Base-by-base conservation (phyloP, 768 basidiomycete species). In the Fibroporia radiculosa region DNA sequence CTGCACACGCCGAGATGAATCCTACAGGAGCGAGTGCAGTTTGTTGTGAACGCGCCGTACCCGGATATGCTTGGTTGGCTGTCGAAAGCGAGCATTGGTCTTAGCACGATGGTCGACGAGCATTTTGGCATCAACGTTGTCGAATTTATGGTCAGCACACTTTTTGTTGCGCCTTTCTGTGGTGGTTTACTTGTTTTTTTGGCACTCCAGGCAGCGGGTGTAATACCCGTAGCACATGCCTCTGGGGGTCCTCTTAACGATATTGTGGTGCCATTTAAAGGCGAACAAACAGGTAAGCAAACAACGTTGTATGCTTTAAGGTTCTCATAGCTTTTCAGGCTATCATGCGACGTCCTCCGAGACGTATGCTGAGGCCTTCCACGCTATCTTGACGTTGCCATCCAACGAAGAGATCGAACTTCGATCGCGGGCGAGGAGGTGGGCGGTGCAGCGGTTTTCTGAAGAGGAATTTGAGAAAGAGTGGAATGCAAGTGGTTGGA, bases 71-170 rank as follows among this genome's bases (percentile, higher is more conserved):
- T 92, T 3, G 56, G 62, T 4, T 82, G 84, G 74, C 70, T 99
- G 2, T 78, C 83, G 6, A 66, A 66, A 35, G 80, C 92, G 1
- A 86, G 82, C 49, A 73, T 97, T 13, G 93, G 95, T 0, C 60
- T 98, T 20, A 93, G 89, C 57, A 96, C 95, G 12, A 99, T 99
- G 95, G 76, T 92, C 0, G 93, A 98, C 57, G 95, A 99, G 62
- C 95, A 99, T 61, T 99, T 98, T 50, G 95, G 96, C 2, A 98
- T 99, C 61, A 96, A 93, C 54, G 74, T 99, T 28, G 95, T 99
- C 6, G 95, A 99, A 62, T 95, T 88, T 55, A 95, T 98, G 93
- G 93, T 88, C 39, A 51, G 76, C 16, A 36, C 48, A 22, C 40
- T 44, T 48, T 34, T 50, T 37, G 50, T 55, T 48, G 20, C 35